These are phyloP conservation scores for Pseudocercospora ulei DNA, from an alignment of 2,329 filamentous ascomycete genomes.

Conservation along the genomic window DNA sequence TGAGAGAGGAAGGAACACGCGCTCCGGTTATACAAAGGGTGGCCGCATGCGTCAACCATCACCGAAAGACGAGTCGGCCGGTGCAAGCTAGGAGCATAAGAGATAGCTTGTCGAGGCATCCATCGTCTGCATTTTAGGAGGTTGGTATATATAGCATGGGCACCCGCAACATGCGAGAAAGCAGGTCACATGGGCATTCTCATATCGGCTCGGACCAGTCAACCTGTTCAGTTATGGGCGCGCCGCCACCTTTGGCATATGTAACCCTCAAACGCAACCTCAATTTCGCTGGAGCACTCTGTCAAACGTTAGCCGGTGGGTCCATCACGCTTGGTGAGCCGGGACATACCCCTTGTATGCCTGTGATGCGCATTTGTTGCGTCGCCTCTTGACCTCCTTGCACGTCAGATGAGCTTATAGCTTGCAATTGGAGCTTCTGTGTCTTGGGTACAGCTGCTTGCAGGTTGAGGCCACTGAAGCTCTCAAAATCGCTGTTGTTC, in stretches of 20 bases:
- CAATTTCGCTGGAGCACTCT: slow-evolving; percentile 62
- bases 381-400: slow-evolving; percentile 70
- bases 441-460: slow-evolving; percentile 95
- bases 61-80: no score
- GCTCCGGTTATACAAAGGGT: no score
- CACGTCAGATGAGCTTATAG: slow-evolving; percentile 72
- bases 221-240: slow-evolving; percentile 77
- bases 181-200: no score
- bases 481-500: slow-evolving; percentile 52
- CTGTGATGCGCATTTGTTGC: slow-evolving; percentile 79
- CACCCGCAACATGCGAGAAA: no score
- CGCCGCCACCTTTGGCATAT: slow-evolving; percentile 61
- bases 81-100: no score
- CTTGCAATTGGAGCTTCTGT: slow-evolving; percentile 84
- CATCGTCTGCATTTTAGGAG: no score
- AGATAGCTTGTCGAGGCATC: no score
- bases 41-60: no score
- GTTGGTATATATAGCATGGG: no score
- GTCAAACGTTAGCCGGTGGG: slow-evolving; percentile 16
- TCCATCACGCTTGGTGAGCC: background rate
- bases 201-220: slow-evolving; percentile 77
- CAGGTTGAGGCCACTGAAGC: slow-evolving; percentile 65
- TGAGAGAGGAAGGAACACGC: no score
- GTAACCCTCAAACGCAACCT: slow-evolving; percentile 76
- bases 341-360: slow-evolving; percentile 74